Evolutionary conservation across 2,329 filamentous ascomycete genomes (phyloP), one percentile per base, ranked within the genome.

Genomic region (Diaporthe citriasiana): DNA sequence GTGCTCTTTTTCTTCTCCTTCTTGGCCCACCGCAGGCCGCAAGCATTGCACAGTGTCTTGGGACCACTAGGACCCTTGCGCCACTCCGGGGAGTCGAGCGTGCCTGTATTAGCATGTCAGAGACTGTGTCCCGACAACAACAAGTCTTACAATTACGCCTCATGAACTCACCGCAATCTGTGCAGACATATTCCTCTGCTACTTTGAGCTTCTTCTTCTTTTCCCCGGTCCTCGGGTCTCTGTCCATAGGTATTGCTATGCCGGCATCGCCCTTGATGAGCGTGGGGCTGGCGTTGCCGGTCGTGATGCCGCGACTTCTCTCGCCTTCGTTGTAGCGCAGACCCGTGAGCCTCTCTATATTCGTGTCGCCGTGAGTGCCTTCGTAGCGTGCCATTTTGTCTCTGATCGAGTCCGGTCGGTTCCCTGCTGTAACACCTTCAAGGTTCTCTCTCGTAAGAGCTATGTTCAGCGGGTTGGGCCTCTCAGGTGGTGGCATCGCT

Each of bases 11-110:
- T 96, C 87, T 97, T 97, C 81, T 97, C 94, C 81, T 94, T 95
- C 89, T 94, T 91, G 22, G 91, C 91, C 91, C 91, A 93, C 70
- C 91, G 87, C 40, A 93, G 85, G 50, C 96, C 96, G 81, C 96
- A 98, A 10, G 96, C 96, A 84, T 98, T 98, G 84, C 96, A 98
- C 17, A 98, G 85, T 12, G 96, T 98, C 83, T 98, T 98, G 1
- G 95, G 95, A 2, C 96, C 96, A 76, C 91, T 94, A 0, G 96
- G 96, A 0, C 96, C 96, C 82, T 98, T 98, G 76, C 96, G 89
- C 96, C 96, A 98, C 85, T 98, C 96, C 0, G 96, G 96, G 22
- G 94, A 97, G 80, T 98, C 95, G 53, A 97, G 88, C 0, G 95
- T 98, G 45, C 90, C 90, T 92, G 75, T 22, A 73, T 71, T 17